Evolutionary conservation across 202 grass and related monocot species (phyloP).

Genomic region (Miscanthus sacchariflorus): DNA sequence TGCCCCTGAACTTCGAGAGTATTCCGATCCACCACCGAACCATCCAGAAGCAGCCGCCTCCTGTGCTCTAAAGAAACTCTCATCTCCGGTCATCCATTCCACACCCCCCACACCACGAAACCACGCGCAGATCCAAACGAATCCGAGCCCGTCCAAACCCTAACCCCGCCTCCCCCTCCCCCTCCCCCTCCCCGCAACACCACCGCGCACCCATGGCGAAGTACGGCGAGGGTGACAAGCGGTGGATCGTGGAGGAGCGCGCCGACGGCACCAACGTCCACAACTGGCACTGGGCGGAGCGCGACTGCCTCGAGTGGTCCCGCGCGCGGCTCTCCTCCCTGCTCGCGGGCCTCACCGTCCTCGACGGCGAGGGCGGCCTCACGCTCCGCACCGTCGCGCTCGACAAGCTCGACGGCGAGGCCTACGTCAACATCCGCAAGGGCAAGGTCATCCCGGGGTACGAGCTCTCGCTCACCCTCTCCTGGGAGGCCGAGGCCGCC

Average conservation of each 20-base stretch:
- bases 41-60: constrained; percentile 53
- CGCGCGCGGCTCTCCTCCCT: constrained; percentile 68
- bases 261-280: constrained; percentile 92
- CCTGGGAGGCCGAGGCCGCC: constrained; percentile 86
- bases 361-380: constrained; percentile 85
- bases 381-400: constrained; percentile 68
- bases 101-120: background rate
- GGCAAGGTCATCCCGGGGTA: constrained; percentile 97
- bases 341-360: constrained; percentile 71
- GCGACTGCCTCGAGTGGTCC: constrained; percentile 95
- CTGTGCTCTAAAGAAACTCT: constrained; percentile 24
- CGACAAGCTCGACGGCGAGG: constrained; percentile 94
- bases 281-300: constrained; percentile 99
- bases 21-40: constrained; percentile 45
- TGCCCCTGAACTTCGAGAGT: constrained; percentile 39
- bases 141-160: constrained; percentile 50
- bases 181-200: background rate
- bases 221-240: constrained; percentile 92
- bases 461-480: constrained; percentile 82
- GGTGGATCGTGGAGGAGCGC: constrained; percentile 98
- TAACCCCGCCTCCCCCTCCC: background rate
- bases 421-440: constrained; percentile 98
- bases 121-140: constrained; percentile 52
- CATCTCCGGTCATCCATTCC: background rate
- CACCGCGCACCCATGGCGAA: constrained; percentile 60